phyloP scores from a whole-genome alignment of 164 flowering plant species.

The Stephania cephalantha region DNA sequence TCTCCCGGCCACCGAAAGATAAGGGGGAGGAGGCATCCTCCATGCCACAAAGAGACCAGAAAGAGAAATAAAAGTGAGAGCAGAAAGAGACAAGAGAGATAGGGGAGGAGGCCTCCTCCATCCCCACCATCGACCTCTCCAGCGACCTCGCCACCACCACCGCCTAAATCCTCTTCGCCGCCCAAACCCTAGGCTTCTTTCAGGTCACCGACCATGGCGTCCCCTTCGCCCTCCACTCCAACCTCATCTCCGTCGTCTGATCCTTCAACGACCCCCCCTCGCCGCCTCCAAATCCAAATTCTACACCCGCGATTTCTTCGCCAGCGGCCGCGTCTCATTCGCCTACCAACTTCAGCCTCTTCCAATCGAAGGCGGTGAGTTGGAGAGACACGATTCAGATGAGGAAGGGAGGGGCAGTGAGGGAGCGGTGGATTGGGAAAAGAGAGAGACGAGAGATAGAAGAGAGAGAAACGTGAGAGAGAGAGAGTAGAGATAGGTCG shows the following conservation, averaged over 20 bases:
- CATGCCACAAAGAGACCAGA: too few species aligned
- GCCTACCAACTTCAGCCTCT: conserved; percentile 38
- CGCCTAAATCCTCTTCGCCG: conserved; percentile 29
- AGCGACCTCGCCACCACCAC: conserved; percentile 22
- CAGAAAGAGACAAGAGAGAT: too few species aligned
- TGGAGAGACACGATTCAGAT: conserved; percentile 52
- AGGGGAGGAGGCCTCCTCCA: too few species aligned
- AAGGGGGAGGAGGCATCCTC: too few species aligned
- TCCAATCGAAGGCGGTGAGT: conserved; percentile 42
- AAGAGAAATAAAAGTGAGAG: too few species aligned
- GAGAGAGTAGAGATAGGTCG: too few species aligned
- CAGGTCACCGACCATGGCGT: conserved; percentile 49
- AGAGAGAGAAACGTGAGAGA: too few species aligned
- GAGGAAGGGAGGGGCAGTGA: conserved; percentile 16
- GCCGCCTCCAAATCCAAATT: conserved; percentile 23
- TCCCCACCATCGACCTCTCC: conserved; percentile 44
- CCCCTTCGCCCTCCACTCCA: conserved; percentile 20
- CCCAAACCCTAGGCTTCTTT: conserved; percentile 40
- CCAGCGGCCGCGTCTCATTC: conserved; percentile 20
- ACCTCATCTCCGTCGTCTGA: conserved; percentile 20
- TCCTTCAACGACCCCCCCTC: conserved; percentile 52
- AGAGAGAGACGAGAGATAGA: too few species aligned
- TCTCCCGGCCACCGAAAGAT: too few species aligned
- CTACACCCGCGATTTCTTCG: conserved; percentile 25
- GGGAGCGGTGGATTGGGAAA: conserved; percentile 14